Evolutionary conservation across 2,329 filamentous ascomycete species (phyloP), one percentile per base, ranked within the genome.

Genomic region (Aspergillus niger): DNA sequence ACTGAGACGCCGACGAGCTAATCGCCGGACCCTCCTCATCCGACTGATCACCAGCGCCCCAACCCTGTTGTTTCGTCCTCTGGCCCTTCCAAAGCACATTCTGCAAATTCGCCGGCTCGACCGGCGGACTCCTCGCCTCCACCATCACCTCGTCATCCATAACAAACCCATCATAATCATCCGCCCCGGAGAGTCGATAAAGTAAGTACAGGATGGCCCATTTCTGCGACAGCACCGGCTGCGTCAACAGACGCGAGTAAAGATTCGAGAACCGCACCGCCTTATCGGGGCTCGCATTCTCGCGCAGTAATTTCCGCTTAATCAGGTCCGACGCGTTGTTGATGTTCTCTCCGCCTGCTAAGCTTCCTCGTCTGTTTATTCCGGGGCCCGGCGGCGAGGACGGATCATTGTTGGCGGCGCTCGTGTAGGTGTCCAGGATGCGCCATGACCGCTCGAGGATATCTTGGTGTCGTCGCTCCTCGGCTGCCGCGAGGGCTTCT

Each of bases 131-230:
- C 30, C 77, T 69, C 57, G 70, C 71, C 11, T 70, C 58, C 38
- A 36, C 5, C 10, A 36, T 6, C 11, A 64, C 71, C 48, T 65
- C 71, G 3, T 68, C 70, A 15, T 72, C 70, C 26, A 30, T 30
- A 20, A 30, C 24, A 17, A 57, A 36, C 43, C 63, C 66, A 30
- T 70, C 67, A 8, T 64, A 56, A n/a, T 64, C 66, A n/a, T 74
- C 69, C 52, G 85, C 86, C 71, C 93, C 90, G 63, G 91, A 88
- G 51, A 97, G 85, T 69, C 91, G 88, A 74, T 95, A 90, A 44
- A 99, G 85, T 44, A 99, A 87, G 74, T 96, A 96, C 20, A 99
- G 83, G 66, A 99, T 97, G 3, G 91, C 92, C 92, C 93, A 98
- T 84, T 99, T 99, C 76, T 97, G 91, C 70, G 91, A 90, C 48